These are phyloP conservation scores for Aspergillus awamori DNA, from an alignment of 2,329 filamentous ascomycete genomes.

Conservation along the genomic window DNA sequence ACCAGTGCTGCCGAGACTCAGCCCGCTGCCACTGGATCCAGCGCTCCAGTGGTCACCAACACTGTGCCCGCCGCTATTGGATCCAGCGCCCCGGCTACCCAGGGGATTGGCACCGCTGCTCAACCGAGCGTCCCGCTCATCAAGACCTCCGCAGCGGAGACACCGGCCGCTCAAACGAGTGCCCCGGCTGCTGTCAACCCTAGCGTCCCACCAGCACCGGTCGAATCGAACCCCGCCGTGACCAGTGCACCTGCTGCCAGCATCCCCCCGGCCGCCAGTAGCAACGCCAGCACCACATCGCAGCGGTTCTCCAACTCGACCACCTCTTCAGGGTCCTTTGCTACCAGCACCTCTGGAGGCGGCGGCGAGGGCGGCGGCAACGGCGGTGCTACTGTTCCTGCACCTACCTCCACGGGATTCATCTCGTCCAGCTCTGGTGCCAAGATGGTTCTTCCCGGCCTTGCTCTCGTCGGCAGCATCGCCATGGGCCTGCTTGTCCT, in stretches of 20 bases:
- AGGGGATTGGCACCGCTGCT: not conserved
- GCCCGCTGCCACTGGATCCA: constrained; percentile 7
- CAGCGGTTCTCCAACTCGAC: not conserved
- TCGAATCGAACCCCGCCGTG: not conserved
- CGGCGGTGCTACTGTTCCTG: not conserved
- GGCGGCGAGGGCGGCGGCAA: not conserved
- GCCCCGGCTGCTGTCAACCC: not conserved
- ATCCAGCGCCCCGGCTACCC: constrained; percentile 23
- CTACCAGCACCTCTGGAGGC: not conserved
- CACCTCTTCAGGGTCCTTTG: not conserved
- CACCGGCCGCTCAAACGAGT: not conserved
- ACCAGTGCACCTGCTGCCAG: not conserved
- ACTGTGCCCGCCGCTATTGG: constrained; percentile 9
- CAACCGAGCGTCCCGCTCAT: not conserved
- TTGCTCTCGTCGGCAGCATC: not conserved
- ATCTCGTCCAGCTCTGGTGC: not conserved
- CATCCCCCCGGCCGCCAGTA: not conserved
- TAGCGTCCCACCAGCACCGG: not conserved
- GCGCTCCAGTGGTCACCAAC: constrained; percentile 2
- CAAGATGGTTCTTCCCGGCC: not conserved
- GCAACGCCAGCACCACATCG: not conserved
- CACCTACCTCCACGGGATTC: not conserved
- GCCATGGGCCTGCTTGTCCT: not conserved
- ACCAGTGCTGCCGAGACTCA: not conserved
- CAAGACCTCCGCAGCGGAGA: not conserved